Evolutionary conservation across 2,329 filamentous ascomycete genomes (phyloP), one percentile per base, ranked within the genome.

Genomic region (Penicillium sp.): DNA sequence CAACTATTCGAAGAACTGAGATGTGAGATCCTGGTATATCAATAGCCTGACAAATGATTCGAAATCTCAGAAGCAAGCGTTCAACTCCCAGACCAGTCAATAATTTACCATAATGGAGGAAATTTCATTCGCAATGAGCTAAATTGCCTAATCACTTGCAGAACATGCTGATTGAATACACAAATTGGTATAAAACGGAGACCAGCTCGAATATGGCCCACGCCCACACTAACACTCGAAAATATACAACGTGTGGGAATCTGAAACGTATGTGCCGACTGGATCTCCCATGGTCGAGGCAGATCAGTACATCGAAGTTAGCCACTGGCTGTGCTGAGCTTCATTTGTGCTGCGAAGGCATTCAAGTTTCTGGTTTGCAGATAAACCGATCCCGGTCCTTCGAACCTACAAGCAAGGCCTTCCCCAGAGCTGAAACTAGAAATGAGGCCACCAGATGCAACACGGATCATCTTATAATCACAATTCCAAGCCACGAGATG

Each of bases 401-500:
- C 91, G 62, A 97, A 97, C 70, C 92, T 96, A 79, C 94, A 99
- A 4, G 96, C 92, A 34, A 97, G 77, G 0, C 94, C 94, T 75
- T 99, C 94, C 0, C 83, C 88, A 0, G 90, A 87, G 27, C 87
- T 85, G 21, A 96, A 73, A 9, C 88, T 87, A n/a, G 90, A 93
- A n/a, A 99, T 88, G 59, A 99, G 86, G 36, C 94, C 94, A 2
- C 94, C 94, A 3, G 89, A 94, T 0, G 93, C 87, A 4, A 95
- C 88, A 14, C 94, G 87, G 76, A 97, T 92, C 58, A 99, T 85
- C 4, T 90, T 82, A 67, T 97, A 99, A 68, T 96, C 91, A 68
- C 89, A 92, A 71, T 97, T 97, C 94, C 94, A 99, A 0, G 94
- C 93, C 0, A 97, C 92, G 1, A 97, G 81, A 64, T 97, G 92